Evolutionary conservation across 345 rosid genomes (phyloP).

Genomic region (Clausena lansium): DNA sequence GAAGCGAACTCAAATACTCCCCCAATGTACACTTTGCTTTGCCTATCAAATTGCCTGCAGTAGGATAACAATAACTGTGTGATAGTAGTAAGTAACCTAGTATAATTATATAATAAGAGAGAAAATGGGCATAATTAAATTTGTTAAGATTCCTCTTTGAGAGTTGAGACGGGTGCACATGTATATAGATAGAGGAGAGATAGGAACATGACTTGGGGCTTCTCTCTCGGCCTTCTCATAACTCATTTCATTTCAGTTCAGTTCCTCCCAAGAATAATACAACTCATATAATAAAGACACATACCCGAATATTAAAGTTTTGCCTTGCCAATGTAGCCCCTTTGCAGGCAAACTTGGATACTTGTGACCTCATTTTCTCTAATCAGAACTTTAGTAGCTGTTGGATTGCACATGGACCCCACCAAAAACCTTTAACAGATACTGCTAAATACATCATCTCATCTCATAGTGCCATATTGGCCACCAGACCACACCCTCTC

Average conservation of each 20-base stretch:
- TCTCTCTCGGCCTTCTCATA: no score
- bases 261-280: neutral
- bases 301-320: slow-evolving; percentile 11
- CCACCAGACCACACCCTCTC: slow-evolving; percentile 42
- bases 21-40: neutral
- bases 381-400: slow-evolving; percentile 25
- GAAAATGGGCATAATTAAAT: neutral
- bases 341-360: slow-evolving; percentile 38
- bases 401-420: slow-evolving; percentile 54
- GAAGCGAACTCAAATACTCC: neutral
- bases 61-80: no score
- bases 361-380: slow-evolving; percentile 31
- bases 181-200: no score
- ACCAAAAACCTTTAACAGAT: slow-evolving; percentile 27
- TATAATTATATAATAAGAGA: neutral
- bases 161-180: slow-evolving; percentile 23
- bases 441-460: slow-evolving; percentile 42
- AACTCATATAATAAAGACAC: slow-evolving; percentile 13
- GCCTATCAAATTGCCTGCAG: neutral
- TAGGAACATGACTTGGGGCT: slow-evolving; percentile 4
- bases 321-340: slow-evolving; percentile 9
- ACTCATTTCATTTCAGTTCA: no score
- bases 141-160: slow-evolving; percentile 37
- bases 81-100: neutral
- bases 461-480: slow-evolving; percentile 20